Conservation (phyloP, 768 basidiomycete genomes). For the Suillus subluteus region DNA sequence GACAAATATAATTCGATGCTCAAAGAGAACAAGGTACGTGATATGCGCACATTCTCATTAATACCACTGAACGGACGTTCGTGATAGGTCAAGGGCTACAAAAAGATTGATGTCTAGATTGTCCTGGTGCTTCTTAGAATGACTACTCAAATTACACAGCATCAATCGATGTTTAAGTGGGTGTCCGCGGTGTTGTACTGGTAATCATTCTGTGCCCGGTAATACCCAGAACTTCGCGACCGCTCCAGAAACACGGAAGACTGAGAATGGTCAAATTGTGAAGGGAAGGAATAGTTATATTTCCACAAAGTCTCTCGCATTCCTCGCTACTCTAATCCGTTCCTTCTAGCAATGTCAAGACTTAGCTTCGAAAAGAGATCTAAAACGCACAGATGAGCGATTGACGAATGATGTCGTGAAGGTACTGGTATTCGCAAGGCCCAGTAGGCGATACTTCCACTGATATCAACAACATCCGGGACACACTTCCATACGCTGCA, state of each 20-base stretch:
- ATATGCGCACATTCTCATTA: neutral
- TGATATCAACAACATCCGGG: neutral
- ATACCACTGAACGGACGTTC: neutral
- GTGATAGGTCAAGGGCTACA: conserved; percentile 83
- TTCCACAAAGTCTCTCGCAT: neutral
- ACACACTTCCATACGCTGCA: neutral
- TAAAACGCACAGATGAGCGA: neutral
- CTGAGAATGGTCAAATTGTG: neutral
- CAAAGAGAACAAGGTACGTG: conserved; percentile 75
- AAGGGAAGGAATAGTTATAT: neutral
- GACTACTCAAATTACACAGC: neutral
- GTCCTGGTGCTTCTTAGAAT: conserved; percentile 5
- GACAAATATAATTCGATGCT: conserved; percentile 84
- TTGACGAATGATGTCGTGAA: neutral
- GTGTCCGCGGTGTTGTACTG: neutral
- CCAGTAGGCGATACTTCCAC: neutral
- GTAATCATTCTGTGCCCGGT: neutral
- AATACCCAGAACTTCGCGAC: neutral
- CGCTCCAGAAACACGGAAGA: neutral
- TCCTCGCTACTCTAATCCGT: neutral
- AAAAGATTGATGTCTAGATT: conserved; percentile 62
- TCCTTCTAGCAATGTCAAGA: neutral
- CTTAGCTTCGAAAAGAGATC: neutral
- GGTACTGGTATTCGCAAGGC: neutral
- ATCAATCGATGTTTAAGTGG: neutral